Conservation (phyloP, 2,329 filamentous ascomycete genomes). For the Phaeoacremonium minimum region DNA sequence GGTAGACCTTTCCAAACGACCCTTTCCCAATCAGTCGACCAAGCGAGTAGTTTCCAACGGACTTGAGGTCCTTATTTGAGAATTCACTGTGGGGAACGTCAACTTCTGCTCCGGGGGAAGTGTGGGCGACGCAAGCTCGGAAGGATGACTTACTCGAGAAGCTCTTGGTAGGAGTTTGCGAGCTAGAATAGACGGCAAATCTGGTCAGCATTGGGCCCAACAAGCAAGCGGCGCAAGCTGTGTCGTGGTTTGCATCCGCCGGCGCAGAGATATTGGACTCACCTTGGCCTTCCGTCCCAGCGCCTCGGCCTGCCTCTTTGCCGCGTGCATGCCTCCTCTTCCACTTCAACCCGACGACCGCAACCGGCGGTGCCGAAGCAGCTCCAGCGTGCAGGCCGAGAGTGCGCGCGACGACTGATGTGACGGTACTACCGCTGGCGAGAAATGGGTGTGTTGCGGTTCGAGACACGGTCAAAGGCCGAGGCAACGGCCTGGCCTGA, state of each 20-base stretch:
- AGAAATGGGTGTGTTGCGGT: no score
- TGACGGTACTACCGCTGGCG: no score
- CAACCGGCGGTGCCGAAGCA: no score
- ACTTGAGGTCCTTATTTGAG: conserved; percentile 82
- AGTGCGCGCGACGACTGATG: no score
- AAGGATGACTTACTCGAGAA: conserved; percentile 72
- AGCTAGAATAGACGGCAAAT: conserved; percentile 56
- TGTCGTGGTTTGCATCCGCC: no score
- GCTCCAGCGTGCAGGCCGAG: no score
- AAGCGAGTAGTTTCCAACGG: conserved; percentile 91
- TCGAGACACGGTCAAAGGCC: no score
- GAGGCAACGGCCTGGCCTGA: no score
- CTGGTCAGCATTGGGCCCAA: conserved; percentile 7
- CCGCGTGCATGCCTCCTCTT: conserved; percentile 48
- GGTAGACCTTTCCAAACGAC: conserved; percentile 96
- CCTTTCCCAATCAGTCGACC: conserved; percentile 93
- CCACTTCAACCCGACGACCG: no score
- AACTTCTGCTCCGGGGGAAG: no score
- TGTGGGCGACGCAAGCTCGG: no score
- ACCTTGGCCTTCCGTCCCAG: conserved; percentile 61
- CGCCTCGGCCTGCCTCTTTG: conserved; percentile 52
- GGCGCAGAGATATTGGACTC: no score
- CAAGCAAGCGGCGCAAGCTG: neutral
- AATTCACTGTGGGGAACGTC: conserved; percentile 68
- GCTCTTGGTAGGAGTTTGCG: conserved; percentile 92